Conservation (phyloP, 2,329 filamentous ascomycete species). For the Rhynchosporium agropyri region DNA sequence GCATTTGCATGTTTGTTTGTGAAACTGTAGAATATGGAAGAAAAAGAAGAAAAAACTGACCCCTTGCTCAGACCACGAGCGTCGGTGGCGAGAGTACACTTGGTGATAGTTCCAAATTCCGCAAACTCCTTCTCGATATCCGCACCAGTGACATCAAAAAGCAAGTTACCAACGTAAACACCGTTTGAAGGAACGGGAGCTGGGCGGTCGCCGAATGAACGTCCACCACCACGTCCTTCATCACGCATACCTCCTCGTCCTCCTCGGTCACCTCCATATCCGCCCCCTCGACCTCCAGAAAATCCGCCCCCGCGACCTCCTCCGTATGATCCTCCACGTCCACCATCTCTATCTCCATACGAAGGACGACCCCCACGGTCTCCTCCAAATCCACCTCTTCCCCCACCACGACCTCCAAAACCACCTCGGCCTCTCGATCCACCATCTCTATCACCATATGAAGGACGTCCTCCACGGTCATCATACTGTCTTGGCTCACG, state of each 20-base stretch:
- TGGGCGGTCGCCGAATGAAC: not conserved
- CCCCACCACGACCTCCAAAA: slow-evolving; percentile 6
- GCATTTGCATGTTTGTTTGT: not conserved
- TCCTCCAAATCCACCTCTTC: slow-evolving; percentile 2
- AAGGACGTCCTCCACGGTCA: slow-evolving; percentile 8
- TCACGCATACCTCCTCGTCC: slow-evolving; percentile 15
- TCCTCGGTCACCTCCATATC: slow-evolving; percentile 15
- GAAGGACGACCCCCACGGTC: not conserved
- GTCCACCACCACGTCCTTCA: slow-evolving; percentile 11
- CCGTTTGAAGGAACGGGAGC: slow-evolving; percentile 11
- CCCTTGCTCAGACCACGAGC: slow-evolving; percentile 68
- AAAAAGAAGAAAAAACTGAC: slow-evolving; percentile 45
- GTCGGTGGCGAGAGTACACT: slow-evolving; percentile 61
- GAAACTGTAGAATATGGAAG: not conserved
- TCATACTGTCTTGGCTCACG: slow-evolving; percentile 16
- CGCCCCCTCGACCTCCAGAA: not conserved
- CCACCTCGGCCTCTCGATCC: slow-evolving; percentile 13
- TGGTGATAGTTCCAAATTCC: slow-evolving; percentile 57
- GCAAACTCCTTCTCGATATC: slow-evolving; percentile 62
- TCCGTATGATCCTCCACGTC: slow-evolving; percentile 14
- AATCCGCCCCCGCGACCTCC: slow-evolving; percentile 10
- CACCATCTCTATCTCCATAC: not conserved
- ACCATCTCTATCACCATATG: slow-evolving; percentile 14
- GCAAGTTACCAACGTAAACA: slow-evolving; percentile 70
- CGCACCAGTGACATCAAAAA: slow-evolving; percentile 65